Base-by-base conservation (phyloP, 495 filamentous ascomycete genomes). In the Aspergillus homomorphus region DNA sequence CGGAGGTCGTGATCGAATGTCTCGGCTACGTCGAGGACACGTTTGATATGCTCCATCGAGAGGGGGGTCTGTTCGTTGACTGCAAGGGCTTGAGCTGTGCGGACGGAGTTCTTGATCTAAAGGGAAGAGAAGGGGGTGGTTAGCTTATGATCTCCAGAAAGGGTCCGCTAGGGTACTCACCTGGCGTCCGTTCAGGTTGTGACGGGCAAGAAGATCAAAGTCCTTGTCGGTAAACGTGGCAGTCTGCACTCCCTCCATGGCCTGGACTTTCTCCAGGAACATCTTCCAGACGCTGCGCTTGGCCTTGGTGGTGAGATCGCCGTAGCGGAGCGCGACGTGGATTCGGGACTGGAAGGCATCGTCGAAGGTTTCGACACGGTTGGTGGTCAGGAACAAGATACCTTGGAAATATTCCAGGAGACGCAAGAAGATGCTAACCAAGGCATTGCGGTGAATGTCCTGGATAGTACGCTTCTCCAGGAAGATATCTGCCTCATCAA, bases 21-120 rank as follows among this genome's bases (percentile, higher is more conserved):
- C 65, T 90, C 87, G 18, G 87, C 86, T 2, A 95, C 90, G 28
- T 91, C 87, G 2, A 96, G 81, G 18, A 95, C 90, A 51, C 87
- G 82, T 62, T 85, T 86, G 73, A 96, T 90, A 67, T 96, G 90
- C 45, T 84, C 82, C 87, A 96, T 92, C 1, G 82, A 80, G 6
- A 96, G 78, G 0, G 80, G 79, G 42, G 84, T 80, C 42, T 77
- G 77, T 68, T 92, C 89, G 61, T 90, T 89, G 57, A 94, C 83
- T 3, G 92, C 92, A 15, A 96, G 79, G 0, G 88, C 88, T 69
- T 96, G 92, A 1, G 92, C 90, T 3, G 90, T 92, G 53, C 89
- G 83, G 45, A 96, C 88, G 5, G 87, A 89, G 70, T 96, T 96
- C 77, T 96, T 96, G 80, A 96, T 96, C 87, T 87, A 20, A 22